Evolutionary conservation across 257 asterid species (phyloP), one percentile per base, ranked within the genome.

Genomic region (Mentha longifolia): DNA sequence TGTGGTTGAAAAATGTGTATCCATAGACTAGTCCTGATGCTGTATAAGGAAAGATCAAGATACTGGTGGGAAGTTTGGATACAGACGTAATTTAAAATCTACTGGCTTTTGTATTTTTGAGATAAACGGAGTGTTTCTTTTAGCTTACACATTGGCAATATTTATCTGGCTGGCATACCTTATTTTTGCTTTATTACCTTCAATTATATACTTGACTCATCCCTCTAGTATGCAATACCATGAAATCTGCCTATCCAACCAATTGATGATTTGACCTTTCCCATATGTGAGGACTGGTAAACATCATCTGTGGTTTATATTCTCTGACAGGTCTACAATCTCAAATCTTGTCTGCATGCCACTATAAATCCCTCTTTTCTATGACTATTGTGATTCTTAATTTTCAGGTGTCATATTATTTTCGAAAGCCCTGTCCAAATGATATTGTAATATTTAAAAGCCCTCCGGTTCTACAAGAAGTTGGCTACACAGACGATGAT

Each of bases 401-500:
- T 71, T 75, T 79, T 22, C 95, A 92, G 98, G 97, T 92, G 56
- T 83, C 94, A 13, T 93, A 87, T 77, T 90, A 88, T 76, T 93
- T 93, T 70, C 83, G 98, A 67, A 86, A 81, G 81, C 98, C 98
- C 8, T 90, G 98, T 78, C 86, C 96, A 4, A 90, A 88, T 71
- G 98, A 90, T 75, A 73, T 93, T 33, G 96, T 93, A 11, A 93
- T 93, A 60, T 93, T 93, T 63, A 93, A 87, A 82, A 87, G 95
- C 80, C 98, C 97, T 15, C 97, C 98, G 0, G 95, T 85, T 65
- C 98, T 93, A 72, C 98, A 91, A 85, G 94, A 93, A 73, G 94
- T 87, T 46, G 98, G 98, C 59, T 93, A 88, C 84, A 85, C 95
- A 1, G 96, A 93, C 80, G 96, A 85, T 6, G 97, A 93, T 82